Evolutionary conservation across 768 basidiomycete genomes (phyloP), one percentile per base, ranked within the genome.

Genomic region (Hirschioporus abietinus): DNA sequence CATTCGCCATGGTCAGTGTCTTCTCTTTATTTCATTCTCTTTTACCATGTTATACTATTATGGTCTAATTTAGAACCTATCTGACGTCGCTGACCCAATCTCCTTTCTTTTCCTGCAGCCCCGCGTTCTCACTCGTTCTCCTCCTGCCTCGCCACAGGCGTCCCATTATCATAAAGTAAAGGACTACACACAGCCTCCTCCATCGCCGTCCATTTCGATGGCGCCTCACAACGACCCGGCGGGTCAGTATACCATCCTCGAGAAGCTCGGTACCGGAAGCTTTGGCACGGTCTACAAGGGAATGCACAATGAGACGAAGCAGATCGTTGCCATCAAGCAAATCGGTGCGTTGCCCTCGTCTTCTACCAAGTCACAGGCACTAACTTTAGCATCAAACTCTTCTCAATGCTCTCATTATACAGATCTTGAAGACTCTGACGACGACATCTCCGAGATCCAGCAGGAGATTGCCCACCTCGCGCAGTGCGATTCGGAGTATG

Each of bases 261-360:
- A 97, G 78, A 98, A 97, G 76, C 85, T 99, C n/a, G 96, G 96
- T 18, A 96, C 94, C 25, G 96, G 96, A 36, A 94, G 92, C 76
- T 99, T 99, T 74, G 96, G 96, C 9, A 92, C 88, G 0, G 96
- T 99, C 65, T 99, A 95, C 87, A 98, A 97, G 81, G 96, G 94
- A 9, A 89, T 95, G 72, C 95, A 99, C 78, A 92, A 94, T 72
- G 92, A 94, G 68, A 92, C 94, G 12, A 90, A 92, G 76, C 90
- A 96, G 79, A 90, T 93, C 68, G 97, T 99, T 18, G 97, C 97
- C 60, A 93, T 99, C 74, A 99, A 99, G 78, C 95, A 98, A 78
- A 99, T 99, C 75, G 93, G 95, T 92, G 72, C 70, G 90, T 77
- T 60, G 63, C 35, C n/a, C 65, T 25, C 63, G n/a, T 62, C 36